These are phyloP conservation scores for Powellomyces hirtus DNA, from an alignment of 192 early-diverging fungal genomes.

Conservation along the genomic window DNA sequence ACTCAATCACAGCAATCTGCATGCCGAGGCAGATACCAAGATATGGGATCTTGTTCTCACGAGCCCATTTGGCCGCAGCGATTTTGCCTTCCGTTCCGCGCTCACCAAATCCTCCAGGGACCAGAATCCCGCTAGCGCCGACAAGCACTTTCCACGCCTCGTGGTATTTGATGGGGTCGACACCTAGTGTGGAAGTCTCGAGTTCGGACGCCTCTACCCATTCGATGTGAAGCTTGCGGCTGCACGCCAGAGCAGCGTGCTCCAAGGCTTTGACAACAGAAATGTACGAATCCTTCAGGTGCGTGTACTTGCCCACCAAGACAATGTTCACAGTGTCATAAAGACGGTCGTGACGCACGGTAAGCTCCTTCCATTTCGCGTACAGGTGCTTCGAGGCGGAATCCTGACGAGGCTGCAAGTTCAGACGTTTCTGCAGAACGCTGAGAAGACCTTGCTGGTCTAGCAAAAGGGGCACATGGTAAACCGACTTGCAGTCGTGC, in stretches of 20 bases:
- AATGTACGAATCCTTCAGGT: constrained; percentile 95
- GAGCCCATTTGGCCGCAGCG: constrained; percentile 91
- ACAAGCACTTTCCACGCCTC: constrained; percentile 92
- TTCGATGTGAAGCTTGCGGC: constrained; percentile 70
- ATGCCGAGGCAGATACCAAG: constrained; percentile 98
- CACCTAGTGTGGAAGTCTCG: constrained; percentile 67
- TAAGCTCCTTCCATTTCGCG: constrained; percentile 85
- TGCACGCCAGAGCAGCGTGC: constrained; percentile 85
- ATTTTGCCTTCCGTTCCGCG: constrained; percentile 98
- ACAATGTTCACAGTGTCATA: constrained; percentile 84
- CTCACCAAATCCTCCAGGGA: constrained; percentile 96
- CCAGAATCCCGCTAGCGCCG: constrained; percentile 86
- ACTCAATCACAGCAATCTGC: constrained; percentile 96
- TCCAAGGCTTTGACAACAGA: constrained; percentile 96
- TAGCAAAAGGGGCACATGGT: constrained; percentile 93
- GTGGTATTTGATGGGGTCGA: constrained; percentile 90
- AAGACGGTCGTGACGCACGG: constrained; percentile 65
- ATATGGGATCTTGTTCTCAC: constrained; percentile 96
- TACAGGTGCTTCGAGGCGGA: constrained; percentile 65
- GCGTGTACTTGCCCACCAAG: constrained; percentile 95
- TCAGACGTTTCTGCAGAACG: constrained; percentile 77
- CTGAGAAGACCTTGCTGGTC: constrained; percentile 82
- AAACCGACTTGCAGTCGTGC: constrained; percentile 93
- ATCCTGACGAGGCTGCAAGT: constrained; percentile 63
- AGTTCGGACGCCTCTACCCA: constrained; percentile 97